Conservation (phyloP, 1,284 basidiomycete genomes). For the Microbotryomycetes sp. region DNA sequence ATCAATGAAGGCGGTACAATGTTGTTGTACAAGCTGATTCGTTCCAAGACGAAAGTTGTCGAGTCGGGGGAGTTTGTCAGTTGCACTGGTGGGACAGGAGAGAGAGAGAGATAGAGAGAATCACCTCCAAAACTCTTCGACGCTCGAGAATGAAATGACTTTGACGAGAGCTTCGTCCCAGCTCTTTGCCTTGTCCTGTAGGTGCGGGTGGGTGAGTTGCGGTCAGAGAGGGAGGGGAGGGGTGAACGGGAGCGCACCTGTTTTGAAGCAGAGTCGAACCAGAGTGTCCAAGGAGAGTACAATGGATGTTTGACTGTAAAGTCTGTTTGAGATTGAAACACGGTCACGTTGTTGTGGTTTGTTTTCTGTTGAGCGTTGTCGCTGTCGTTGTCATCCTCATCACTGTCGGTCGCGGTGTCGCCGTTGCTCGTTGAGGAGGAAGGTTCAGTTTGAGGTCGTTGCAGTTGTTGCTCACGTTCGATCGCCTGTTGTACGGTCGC, state of each 20-base stretch:
- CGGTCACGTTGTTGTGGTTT: conserved; percentile 24
- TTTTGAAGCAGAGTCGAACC: conserved; percentile 88
- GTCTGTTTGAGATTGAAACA: conserved; percentile 30
- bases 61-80: neutral
- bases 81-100: conserved; percentile 1
- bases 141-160: conserved; percentile 85
- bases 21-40: conserved; percentile 90
- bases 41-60: too few species aligned
- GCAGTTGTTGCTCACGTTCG: too few species aligned
- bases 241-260: conserved; percentile 57
- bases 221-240: too few species aligned
- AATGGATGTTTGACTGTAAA: conserved; percentile 38
- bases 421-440: neutral
- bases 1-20: conserved; percentile 92
- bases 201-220: too few species aligned
- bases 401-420: neutral
- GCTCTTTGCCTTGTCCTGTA: conserved; percentile 57
- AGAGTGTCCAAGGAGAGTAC: conserved; percentile 57
- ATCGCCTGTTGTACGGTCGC: too few species aligned
- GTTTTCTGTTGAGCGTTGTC: neutral
- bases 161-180: conserved; percentile 98
- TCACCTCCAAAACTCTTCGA: conserved; percentile 96
- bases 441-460: neutral
- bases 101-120: conserved; percentile 37
- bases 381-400: neutral